Percentiles rank a stretch among this genome's conserved stretches.
phyloP scores from a whole-genome alignment of 805 yeast genomes.

The Wickerhamiella sergipiensis region DNA sequence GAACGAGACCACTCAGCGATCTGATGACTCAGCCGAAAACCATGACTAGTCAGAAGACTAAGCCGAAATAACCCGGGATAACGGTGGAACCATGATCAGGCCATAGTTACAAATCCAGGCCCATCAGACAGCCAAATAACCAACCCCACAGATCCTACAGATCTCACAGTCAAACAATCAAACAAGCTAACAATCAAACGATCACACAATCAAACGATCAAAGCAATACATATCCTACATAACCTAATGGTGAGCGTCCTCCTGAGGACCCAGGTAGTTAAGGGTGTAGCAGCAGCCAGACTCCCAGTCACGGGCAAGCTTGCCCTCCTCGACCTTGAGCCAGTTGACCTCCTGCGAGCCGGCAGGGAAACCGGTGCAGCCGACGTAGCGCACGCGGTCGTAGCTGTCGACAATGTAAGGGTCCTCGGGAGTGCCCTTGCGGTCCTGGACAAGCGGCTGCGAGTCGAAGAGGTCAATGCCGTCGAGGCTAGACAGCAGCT shows the following conservation, averaged over 20 bases:
- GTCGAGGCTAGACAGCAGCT: conserved; percentile 82
- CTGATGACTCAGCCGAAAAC: no score
- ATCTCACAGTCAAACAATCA: no score
- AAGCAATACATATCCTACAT: background rate
- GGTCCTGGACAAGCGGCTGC: conserved; percentile 74
- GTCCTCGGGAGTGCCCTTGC: conserved; percentile 80
- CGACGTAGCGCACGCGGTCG: conserved; percentile 87
- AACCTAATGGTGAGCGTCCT: conserved; percentile 35
- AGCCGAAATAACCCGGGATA: no score
- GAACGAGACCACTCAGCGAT: no score
- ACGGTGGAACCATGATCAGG: no score
- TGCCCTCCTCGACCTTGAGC: conserved; percentile 73
- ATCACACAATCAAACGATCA: no score
- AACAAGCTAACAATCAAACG: no score
- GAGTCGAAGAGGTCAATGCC: conserved; percentile 85
- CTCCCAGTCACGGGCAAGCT: conserved; percentile 95
- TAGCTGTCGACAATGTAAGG: conserved; percentile 85
- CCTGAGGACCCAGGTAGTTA: conserved; percentile 66
- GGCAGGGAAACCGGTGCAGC: conserved; percentile 93
- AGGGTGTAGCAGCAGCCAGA: conserved; percentile 91
- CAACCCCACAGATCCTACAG: no score
- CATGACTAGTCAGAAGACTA: no score
- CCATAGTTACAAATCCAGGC: no score
- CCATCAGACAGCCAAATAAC: no score
- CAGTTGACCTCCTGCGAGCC: conserved; percentile 85